Percentiles rank a stretch among this genome's conserved stretches.
Conservation (phyloP, 1,139 yeast species). For the Hansenula lynferdii region DNA sequence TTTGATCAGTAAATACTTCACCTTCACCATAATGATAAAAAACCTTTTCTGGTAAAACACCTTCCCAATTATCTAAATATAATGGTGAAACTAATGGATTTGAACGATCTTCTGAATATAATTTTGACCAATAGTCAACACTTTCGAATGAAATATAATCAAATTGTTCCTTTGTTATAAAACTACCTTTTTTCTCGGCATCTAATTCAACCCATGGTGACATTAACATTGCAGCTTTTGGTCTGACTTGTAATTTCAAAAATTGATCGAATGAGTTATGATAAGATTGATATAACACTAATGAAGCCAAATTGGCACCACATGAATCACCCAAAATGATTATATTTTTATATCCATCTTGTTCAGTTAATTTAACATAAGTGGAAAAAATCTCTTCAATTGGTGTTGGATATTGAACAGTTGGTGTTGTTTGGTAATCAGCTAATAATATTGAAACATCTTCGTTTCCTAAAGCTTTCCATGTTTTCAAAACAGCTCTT, state of each 20-base stretch:
- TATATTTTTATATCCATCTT: constrained; percentile 26
- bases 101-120: constrained; percentile 21
- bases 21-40: constrained; percentile 34
- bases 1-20: constrained; percentile 31
- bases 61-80: constrained; percentile 25
- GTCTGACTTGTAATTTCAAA: constrained; percentile 31
- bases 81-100: constrained; percentile 13
- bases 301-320: constrained; percentile 36
- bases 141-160: constrained; percentile 11
- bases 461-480: constrained; percentile 29
- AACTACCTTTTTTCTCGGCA: constrained; percentile 28
- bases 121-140: constrained; percentile 26
- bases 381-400: constrained; percentile 31
- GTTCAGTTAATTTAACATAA: constrained; percentile 28
- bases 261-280: constrained; percentile 21
- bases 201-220: constrained; percentile 40
- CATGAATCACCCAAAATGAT: constrained; percentile 41
- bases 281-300: constrained; percentile 5
- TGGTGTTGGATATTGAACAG: constrained; percentile 35
- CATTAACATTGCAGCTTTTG: constrained; percentile 30
- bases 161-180: constrained; percentile 23
- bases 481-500: constrained; percentile 9
- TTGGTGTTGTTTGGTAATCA: constrained; percentile 36
- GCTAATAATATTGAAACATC: constrained; percentile 28
- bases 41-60: constrained; percentile 28